phyloP scores from a whole-genome alignment of 208 protist species.

The Trypanosoma lewisi region DNA sequence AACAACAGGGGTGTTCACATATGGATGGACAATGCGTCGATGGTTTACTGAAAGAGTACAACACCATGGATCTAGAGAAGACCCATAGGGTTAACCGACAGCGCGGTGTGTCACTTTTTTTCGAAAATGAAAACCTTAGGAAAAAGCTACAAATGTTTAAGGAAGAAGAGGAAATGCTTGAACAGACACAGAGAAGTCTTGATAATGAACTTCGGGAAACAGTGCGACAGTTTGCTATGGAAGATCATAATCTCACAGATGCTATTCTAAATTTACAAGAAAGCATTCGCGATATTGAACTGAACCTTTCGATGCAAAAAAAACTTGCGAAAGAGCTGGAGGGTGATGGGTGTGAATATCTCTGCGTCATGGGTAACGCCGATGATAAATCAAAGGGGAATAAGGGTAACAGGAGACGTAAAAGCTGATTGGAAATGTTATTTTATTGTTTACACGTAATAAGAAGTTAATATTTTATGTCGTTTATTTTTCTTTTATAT shows the following conservation, averaged over 20 bases:
- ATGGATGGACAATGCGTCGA: background rate
- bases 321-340: conserved; percentile 37
- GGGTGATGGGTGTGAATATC: conserved; percentile 19
- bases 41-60: conserved; percentile 3
- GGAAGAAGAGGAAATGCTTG: conserved; percentile 7
- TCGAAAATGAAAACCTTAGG: conserved; percentile 17
- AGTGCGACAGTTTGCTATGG: conserved; percentile 40
- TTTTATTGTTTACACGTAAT: no score
- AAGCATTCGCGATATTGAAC: conserved; percentile 60
- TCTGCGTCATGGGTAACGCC: conserved; percentile 35
- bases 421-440: no score
- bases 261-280: conserved; percentile 54
- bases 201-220: conserved; percentile 28
- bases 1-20: background rate
- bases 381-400: background rate
- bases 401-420: background rate
- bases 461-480: no score
- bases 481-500: background rate
- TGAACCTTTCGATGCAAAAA: conserved; percentile 47
- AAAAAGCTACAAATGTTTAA: conserved; percentile 15
- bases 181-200: background rate
- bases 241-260: conserved; percentile 32
- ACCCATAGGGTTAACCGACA: conserved; percentile 9
- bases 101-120: conserved; percentile 22
- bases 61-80: conserved; percentile 3